Conservation (phyloP, 2,329 filamentous ascomycete species). For the Nemania serpens region DNA sequence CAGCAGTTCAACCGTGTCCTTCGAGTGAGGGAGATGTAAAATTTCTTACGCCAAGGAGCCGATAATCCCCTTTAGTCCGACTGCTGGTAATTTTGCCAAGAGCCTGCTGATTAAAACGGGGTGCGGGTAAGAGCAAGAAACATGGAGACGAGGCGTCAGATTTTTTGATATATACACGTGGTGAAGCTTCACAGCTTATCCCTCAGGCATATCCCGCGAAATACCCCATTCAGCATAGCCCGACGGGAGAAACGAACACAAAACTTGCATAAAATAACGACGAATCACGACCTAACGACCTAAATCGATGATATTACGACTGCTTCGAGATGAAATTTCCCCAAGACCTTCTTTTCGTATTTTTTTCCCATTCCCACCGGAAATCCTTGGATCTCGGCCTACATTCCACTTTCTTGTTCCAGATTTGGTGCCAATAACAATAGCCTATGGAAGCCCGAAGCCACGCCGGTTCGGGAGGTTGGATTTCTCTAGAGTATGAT, state of each 20-base stretch:
- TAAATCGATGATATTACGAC: slow-evolving; percentile 38
- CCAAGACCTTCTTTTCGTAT: slow-evolving; percentile 16
- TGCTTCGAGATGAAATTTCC: slow-evolving; percentile 28
- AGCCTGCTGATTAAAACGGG: slow-evolving; percentile 33
- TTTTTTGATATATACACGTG: slow-evolving; percentile 44
- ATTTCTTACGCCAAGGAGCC: slow-evolving; percentile 9
- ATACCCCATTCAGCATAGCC: slow-evolving; percentile 40
- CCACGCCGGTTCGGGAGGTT: slow-evolving; percentile 37
- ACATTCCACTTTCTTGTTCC: slow-evolving; percentile 21
- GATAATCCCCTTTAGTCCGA: slow-evolving; percentile 21
- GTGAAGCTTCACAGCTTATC: slow-evolving; percentile 46
- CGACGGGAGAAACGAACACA: slow-evolving; percentile 38
- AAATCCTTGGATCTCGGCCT: slow-evolving; percentile 24
- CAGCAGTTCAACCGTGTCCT: slow-evolving; percentile 65
- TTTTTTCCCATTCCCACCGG: slow-evolving; percentile 26
- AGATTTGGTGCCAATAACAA: slow-evolving; percentile 27
- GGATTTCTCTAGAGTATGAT: slow-evolving; percentile 25
- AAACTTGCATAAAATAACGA: slow-evolving; percentile 44
- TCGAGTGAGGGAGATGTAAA: slow-evolving; percentile 50
- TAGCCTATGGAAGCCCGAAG: slow-evolving; percentile 30
- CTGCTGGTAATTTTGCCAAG: slow-evolving; percentile 32
- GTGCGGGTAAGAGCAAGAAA: slow-evolving; percentile 20
- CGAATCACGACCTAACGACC: slow-evolving; percentile 42
- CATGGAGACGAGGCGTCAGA: slow-evolving; percentile 35
- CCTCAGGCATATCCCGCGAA: slow-evolving; percentile 40